phyloP scores from a whole-genome alignment of 2,329 filamentous ascomycete genomes.

The Dactylellina sp. region DNA sequence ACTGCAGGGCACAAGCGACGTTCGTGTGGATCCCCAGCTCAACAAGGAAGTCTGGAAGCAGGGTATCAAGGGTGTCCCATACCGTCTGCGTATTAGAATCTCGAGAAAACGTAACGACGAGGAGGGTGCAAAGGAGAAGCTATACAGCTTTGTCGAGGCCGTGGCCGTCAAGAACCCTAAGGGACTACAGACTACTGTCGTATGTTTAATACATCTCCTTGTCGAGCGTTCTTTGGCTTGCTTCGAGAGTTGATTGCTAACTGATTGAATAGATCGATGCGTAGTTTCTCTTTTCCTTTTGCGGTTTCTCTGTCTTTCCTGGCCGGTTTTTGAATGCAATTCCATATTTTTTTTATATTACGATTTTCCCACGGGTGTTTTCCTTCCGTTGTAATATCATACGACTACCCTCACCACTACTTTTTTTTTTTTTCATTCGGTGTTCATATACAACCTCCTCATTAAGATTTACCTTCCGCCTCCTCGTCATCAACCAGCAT shows the following conservation, averaged over 20 bases:
- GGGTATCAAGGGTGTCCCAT: conserved; percentile 98
- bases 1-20: conserved; percentile 88
- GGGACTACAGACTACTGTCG: conserved; percentile 92
- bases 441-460: conserved; percentile 54
- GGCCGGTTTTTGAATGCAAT: conserved; percentile 56
- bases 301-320: conserved; percentile 33
- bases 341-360: conserved; percentile 29
- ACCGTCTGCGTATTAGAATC: conserved; percentile 97
- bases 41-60: conserved; percentile 99
- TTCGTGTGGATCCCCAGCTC: conserved; percentile 96
- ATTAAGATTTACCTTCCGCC: conserved; percentile 24
- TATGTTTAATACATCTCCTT: conserved; percentile 63
- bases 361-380: conserved; percentile 26
- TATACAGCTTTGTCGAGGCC: conserved; percentile 99
- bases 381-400: conserved; percentile 55
- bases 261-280: conserved; percentile 33
- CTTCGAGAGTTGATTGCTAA: conserved; percentile 2
- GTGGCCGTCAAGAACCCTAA: conserved; percentile 99
- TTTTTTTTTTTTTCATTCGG: conserved; percentile 47
- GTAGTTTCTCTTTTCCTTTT: conserved; percentile 35
- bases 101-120: conserved; percentile 99
- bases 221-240: neutral
- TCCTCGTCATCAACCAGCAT: neutral
- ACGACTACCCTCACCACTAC: conserved; percentile 12
- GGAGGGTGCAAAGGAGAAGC: conserved; percentile 99